Conservation (phyloP, 1,139 yeast species). For the Hyphopichia burtonii region DNA sequence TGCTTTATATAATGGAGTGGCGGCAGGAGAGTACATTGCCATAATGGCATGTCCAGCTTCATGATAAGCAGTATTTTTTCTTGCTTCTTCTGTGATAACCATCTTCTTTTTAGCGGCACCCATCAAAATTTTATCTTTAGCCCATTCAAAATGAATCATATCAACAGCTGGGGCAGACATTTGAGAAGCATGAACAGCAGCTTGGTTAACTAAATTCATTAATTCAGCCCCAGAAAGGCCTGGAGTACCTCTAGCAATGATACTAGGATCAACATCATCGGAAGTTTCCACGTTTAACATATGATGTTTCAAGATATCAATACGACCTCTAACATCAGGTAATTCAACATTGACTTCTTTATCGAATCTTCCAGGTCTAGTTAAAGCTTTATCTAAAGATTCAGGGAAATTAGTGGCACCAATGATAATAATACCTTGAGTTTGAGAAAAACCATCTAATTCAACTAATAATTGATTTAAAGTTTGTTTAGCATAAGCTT, state of each 20-base stretch:
- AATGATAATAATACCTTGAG: slow-evolving; percentile 89
- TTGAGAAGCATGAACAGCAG: slow-evolving; percentile 96
- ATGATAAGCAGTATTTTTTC: slow-evolving; percentile 93
- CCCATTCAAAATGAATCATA: slow-evolving; percentile 96
- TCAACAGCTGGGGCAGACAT: slow-evolving; percentile 86
- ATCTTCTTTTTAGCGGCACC: slow-evolving; percentile 98
- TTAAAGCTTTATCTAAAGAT: slow-evolving; percentile 90
- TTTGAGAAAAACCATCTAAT: slow-evolving; percentile 92
- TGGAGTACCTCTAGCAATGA: slow-evolving; percentile 95
- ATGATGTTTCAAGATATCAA: slow-evolving; percentile 89
- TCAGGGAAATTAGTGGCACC: slow-evolving; percentile 99
- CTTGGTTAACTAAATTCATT: slow-evolving; percentile 94
- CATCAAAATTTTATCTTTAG: slow-evolving; percentile 94
- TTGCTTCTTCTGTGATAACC: slow-evolving; percentile 94
- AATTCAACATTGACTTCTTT: slow-evolving; percentile 92
- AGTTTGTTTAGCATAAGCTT: slow-evolving; percentile 96
- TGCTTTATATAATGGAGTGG: slow-evolving; percentile 93
- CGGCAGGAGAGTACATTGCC: slow-evolving; percentile 95
- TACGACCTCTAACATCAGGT: slow-evolving; percentile 97
- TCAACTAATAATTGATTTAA: slow-evolving; percentile 93
- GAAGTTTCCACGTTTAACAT: slow-evolving; percentile 88
- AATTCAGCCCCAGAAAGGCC: slow-evolving; percentile 97
- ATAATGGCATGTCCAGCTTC: slow-evolving; percentile 99
- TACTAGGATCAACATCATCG: slow-evolving; percentile 79
- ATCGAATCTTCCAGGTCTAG: slow-evolving; percentile 98